These are phyloP conservation scores for Cryptosporidium xiaoi DNA, from an alignment of 169 alveolate genomes.

Conservation along the genomic window DNA sequence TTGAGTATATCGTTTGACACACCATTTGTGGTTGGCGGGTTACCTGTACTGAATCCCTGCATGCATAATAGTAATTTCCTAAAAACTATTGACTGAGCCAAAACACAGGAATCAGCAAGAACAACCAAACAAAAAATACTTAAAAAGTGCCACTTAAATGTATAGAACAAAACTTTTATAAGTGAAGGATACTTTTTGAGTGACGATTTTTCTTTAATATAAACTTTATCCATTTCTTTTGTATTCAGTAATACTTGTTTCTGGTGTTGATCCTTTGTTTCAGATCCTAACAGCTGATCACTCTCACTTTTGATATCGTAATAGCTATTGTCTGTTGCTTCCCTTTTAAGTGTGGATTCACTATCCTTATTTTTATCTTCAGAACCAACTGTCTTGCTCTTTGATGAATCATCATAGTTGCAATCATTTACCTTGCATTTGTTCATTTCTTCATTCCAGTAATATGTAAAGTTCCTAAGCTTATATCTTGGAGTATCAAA, in stretches of 20 bases:
- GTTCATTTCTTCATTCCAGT: constrained; percentile 45
- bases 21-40: background rate
- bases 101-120: constrained; percentile 48
- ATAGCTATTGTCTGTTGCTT: no score
- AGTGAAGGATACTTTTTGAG: constrained; percentile 32
- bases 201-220: background rate
- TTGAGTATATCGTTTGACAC: background rate
- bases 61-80: constrained; percentile 31
- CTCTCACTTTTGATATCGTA: background rate
- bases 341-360: background rate
- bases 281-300: background rate
- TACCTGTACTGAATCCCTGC: constrained; percentile 18
- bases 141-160: constrained; percentile 52
- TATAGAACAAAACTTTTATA: background rate
- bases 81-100: constrained; percentile 66
- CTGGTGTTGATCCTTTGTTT: background rate
- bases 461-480: constrained; percentile 16
- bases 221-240: background rate
- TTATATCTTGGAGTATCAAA: constrained; percentile 63
- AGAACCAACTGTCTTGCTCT: background rate
- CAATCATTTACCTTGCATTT: background rate
- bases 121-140: constrained; percentile 19
- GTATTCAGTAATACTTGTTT: background rate
- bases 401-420: no score
- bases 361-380: background rate